Base-by-base conservation (phyloP, 2,329 filamentous ascomycete genomes). In the Ophiostoma triangulosporum region DNA sequence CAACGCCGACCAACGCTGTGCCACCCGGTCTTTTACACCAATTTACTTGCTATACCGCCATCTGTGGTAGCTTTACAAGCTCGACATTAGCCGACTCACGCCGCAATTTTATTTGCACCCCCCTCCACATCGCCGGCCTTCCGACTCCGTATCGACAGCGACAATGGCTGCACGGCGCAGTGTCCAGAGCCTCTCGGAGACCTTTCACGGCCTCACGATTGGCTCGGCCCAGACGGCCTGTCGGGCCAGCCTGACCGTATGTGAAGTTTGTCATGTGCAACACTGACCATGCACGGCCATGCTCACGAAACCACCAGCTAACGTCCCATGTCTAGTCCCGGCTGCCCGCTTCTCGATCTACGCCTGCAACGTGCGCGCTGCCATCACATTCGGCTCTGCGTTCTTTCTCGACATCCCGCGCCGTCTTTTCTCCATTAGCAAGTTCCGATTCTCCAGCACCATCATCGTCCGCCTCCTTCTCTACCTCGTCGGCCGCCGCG, bases 91-190 rank as follows among this genome's bases (percentile, higher is more conserved):
- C n/a, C 15, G 14, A 15, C 43, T 11, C 15, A 3, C 22, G 8
- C 26, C 15, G 4, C 8, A 3, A 46, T 9, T 8, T 29, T 3
- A 7, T 15, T 15, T 7, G 6, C 4, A 7, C 43, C 22, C n/a
- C 15, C 7, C 43, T 17, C 24, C n/a, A 29, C 26, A 29, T 29
- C 26, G 26, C 26, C 43, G 26, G 46, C 12, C 15, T 22, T 24
- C 27, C 11, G 8, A 11, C 38, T 20, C 6, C 40, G 20, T 17
- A 12, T n/a, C 31, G 17, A 51, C 32, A 31, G n/a, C n/a, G 31
- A n/a, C 45, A 48, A 58, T 58, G 57, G 56, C 57, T 27, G 33
- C 57, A 26, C 57, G 57, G 35, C 52, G 50, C 48, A 36, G 57
- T 38, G 56, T 53, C 12, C 54, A 40, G 54, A 45, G 54, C 24